These are phyloP conservation scores for Trichoderma citrinoviride DNA, from an alignment of 2,329 filamentous ascomycete species.

Conservation along the genomic window DNA sequence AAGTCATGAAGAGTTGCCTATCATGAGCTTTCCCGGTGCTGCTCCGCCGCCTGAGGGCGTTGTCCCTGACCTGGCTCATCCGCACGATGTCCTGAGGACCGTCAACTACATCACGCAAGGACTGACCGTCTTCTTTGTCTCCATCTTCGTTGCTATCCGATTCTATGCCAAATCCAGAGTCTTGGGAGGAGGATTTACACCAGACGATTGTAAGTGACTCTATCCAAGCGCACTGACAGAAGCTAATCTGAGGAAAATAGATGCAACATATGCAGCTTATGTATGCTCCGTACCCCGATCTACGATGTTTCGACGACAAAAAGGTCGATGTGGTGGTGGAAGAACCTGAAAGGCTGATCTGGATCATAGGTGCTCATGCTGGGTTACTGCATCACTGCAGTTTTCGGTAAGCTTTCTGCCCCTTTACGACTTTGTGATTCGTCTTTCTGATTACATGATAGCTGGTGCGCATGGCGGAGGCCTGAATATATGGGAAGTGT, in stretches of 20 bases:
- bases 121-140: conserved; percentile 30
- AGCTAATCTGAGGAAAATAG: conserved; percentile 18
- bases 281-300: conserved; percentile 14
- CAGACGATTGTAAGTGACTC: conserved; percentile 32
- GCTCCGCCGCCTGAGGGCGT: conserved; percentile 30
- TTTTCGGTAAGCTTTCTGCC: conserved; percentile 25
- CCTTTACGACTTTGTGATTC: not conserved
- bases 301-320: not conserved
- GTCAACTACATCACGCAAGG: conserved; percentile 31
- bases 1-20: conserved; percentile 2
- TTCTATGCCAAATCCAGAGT: conserved; percentile 29
- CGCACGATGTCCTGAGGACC: conserved; percentile 30
- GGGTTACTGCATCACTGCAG: conserved; percentile 30
- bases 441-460: not conserved
- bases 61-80: conserved; percentile 29
- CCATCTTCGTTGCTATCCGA: conserved; percentile 30
- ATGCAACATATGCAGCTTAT: conserved; percentile 26
- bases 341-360: not conserved
- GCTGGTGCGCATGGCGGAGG: conserved; percentile 37
- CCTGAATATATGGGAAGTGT: conserved; percentile 36
- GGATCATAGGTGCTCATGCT: conserved; percentile 29
- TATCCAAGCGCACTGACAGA: not conserved
- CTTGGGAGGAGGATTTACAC: conserved; percentile 22
- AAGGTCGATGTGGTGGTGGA: not conserved
- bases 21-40: conserved; percentile 26